These are phyloP conservation scores for Eucalyptus regnans DNA, from an alignment of 345 rosid species.

Conservation along the genomic window DNA sequence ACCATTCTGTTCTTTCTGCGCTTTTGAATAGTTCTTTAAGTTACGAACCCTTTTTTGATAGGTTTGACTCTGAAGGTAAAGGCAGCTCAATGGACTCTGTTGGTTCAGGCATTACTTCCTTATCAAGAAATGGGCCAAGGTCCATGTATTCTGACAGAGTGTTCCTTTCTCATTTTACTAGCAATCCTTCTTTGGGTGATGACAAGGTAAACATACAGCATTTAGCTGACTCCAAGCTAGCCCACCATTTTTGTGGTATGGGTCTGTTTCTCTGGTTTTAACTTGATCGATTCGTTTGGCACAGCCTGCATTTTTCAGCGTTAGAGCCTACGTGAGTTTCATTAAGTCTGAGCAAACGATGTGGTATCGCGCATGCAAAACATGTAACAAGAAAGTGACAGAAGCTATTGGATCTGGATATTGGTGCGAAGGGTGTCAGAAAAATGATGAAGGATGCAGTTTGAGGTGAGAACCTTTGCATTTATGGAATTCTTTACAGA, in stretches of 20 bases:
- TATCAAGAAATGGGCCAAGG: constrained; percentile 38
- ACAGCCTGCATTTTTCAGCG: constrained; percentile 73
- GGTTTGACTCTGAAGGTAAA: constrained; percentile 90
- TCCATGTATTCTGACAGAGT: constrained; percentile 72
- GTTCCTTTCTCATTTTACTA: constrained; percentile 42
- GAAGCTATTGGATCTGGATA: constrained; percentile 80
- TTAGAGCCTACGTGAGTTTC: constrained; percentile 57
- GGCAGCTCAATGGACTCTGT: constrained; percentile 64
- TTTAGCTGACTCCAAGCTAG: not conserved
- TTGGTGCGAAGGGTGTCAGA: constrained; percentile 98
- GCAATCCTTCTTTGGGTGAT: constrained; percentile 55
- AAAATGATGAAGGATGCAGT: constrained; percentile 62
- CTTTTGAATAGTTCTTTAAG: not conserved
- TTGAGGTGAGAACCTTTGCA: constrained; percentile 33
- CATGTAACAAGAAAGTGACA: constrained; percentile 91
- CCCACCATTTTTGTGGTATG: not conserved
- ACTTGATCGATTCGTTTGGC: not conserved
- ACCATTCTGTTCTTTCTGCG: not conserved
- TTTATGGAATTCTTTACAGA: not conserved
- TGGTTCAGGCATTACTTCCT: constrained; percentile 51
- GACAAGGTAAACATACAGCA: constrained; percentile 43
- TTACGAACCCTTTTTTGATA: not conserved
- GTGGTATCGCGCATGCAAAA: constrained; percentile 97
- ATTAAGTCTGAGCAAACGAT: constrained; percentile 83
- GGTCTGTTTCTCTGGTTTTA: not conserved